A percentile compares a stretch with the other conserved stretches of the same genome.
Evolutionary conservation across 192 early-diverging fungal species (phyloP).

Genomic region (Piromyces sp.): DNA sequence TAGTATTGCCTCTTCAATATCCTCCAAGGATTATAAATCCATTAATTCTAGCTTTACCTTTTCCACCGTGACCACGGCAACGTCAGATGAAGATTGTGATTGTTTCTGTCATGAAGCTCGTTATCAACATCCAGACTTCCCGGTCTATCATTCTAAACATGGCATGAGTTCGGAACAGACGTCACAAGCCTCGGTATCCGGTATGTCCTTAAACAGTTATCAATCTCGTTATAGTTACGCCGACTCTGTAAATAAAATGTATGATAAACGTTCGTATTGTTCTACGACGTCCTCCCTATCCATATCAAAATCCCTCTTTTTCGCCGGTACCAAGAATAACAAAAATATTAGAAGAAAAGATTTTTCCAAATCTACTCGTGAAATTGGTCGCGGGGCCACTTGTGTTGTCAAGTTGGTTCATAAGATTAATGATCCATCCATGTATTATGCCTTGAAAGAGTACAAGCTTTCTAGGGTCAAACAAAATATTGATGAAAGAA

Average conservation of each 20-base stretch:
- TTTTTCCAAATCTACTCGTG: neutral
- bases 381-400: neutral
- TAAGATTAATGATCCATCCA: neutral
- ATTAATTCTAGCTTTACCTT: neutral
- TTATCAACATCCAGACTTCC: neutral
- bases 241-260: neutral
- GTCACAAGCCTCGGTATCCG: neutral
- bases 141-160: neutral
- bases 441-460: neutral
- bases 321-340: neutral
- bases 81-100: neutral
- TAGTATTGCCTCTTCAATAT: neutral
- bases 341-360: neutral
- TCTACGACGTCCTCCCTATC: neutral
- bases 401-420: neutral
- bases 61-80: neutral
- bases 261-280: neutral
- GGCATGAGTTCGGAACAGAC: neutral
- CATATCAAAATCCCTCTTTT: neutral
- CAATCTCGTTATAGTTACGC: neutral
- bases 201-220: neutral
- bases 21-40: neutral
- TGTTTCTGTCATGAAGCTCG: neutral
- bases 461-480: neutral
- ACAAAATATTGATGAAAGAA: neutral